A percentile compares a stretch with the other conserved stretches of the same genome.
These are phyloP conservation scores for Fragaria nilgerrensis DNA, from an alignment of 306 rosid species.

Conservation along the genomic window DNA sequence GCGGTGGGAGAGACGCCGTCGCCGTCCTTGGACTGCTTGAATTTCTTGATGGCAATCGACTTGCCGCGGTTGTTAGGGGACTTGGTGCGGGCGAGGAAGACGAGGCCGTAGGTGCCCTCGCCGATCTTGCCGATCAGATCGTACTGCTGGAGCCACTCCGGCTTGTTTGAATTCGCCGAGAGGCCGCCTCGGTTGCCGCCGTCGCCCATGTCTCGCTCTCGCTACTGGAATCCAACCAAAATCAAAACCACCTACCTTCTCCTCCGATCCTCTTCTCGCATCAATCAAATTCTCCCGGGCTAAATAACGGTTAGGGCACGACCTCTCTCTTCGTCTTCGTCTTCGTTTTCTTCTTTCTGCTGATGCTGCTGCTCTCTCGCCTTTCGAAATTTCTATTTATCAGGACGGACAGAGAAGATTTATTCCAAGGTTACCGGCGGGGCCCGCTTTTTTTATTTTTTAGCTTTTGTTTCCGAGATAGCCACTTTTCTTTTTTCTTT, in stretches of 20 bases:
- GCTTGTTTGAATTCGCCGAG: conserved; percentile 43
- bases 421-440: neutral
- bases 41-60: conserved; percentile 92
- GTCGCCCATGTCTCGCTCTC: conserved; percentile 54
- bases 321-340: no score
- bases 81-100: conserved; percentile 77
- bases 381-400: conserved; percentile 2
- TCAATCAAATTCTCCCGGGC: neutral
- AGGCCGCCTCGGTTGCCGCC: conserved; percentile 37
- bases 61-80: conserved; percentile 62
- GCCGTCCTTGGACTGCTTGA: conserved; percentile 93
- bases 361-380: neutral
- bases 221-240: neutral
- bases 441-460: neutral
- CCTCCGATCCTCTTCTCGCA: neutral
- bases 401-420: neutral
- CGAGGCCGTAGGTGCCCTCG: conserved; percentile 93
- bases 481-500: neutral
- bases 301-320: no score
- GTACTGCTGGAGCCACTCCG: conserved; percentile 94
- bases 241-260: no score
- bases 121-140: conserved; percentile 95
- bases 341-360: no score
- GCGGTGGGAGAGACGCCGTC: conserved; percentile 98
- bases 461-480: neutral